A percentile compares a stretch with the other conserved stretches of the same genome.
Conservation (phyloP, 805 yeast species). For the Saccharomyces jurei region DNA sequence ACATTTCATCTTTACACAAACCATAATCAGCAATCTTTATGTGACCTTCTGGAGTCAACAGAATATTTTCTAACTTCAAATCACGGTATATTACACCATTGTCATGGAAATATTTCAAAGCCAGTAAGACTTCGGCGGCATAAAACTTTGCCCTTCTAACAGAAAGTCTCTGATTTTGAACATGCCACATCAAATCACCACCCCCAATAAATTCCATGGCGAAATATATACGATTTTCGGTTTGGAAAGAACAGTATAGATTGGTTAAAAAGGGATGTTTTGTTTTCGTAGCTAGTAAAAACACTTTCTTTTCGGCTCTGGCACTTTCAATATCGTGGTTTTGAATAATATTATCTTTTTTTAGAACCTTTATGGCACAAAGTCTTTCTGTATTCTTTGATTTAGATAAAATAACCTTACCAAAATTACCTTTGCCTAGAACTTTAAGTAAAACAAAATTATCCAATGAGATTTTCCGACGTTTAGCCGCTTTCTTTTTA, state of each 20-base stretch:
- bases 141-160: conserved; percentile 91
- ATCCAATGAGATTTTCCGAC: conserved; percentile 81
- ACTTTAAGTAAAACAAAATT: conserved; percentile 93
- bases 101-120: conserved; percentile 87
- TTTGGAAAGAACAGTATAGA: conserved; percentile 91
- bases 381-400: conserved; percentile 71
- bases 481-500: conserved; percentile 29
- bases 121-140: conserved; percentile 92
- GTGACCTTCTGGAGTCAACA: conserved; percentile 85
- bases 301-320: conserved; percentile 88
- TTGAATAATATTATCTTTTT: conserved; percentile 90
- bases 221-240: conserved; percentile 92
- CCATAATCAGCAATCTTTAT: conserved; percentile 97
- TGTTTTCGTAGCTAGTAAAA: conserved; percentile 71
- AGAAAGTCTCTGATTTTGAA: conserved; percentile 83
- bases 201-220: conserved; percentile 98
- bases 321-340: conserved; percentile 95
- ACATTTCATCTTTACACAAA: conserved; percentile 89
- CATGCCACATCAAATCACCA: conserved; percentile 99
- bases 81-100: conserved; percentile 95
- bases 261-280: conserved; percentile 89
- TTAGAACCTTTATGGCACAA: conserved; percentile 93
- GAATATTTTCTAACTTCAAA: conserved; percentile 87
- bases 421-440: conserved; percentile 96
- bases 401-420: conserved; percentile 96